Evolutionary conservation across 768 basidiomycete species (phyloP), one percentile per base, ranked within the genome.

Genomic region (Pisolithus albus): DNA sequence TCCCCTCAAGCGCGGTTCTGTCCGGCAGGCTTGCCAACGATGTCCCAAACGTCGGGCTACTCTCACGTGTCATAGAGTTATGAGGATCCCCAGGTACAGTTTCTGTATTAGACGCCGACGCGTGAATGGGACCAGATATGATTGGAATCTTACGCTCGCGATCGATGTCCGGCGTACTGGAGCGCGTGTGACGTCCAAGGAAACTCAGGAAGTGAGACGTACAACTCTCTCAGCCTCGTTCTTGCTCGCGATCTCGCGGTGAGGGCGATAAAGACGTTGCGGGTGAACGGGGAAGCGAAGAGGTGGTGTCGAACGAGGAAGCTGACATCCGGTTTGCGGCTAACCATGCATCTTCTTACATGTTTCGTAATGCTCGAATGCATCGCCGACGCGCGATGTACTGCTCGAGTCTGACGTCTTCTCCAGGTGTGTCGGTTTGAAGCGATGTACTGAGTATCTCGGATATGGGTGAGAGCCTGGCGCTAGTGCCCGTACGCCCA

Each of bases 21-120:
- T 96, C 89, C 0, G 97, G 85, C 46, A 97, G 70, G 64, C 92
- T 95, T 7, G 90, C 84, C 95, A 94, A 98, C 0, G 92, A 92
- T 80, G 92, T 52, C 13, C 51, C 51, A 47, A 92, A 91, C 5
- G 76, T 77, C 5, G 84, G 79, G 62, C 80, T 83, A 1, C 67
- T 73, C 41, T 78, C 68, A 36, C 77, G 71, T 44, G 72, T 63
- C 3, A 67, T 64, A 32, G 34, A 34, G 34, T 52, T 55, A 5
- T 55, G 30, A 5, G 32, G 26, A 1, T 51, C 57, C 13, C 51
- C 55, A 7, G 47, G 42, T 5, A 34, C 5, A 13, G 45, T 8
- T 42, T 45, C n/a, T 46, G 49, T 0, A 11, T n/a, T 59, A 16
- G 70, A 65, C 6, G 61, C 53, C 24, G 63, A 66, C 8, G 53